Conservation (phyloP, 768 basidiomycete species). For the Pleurotus giganteus region DNA sequence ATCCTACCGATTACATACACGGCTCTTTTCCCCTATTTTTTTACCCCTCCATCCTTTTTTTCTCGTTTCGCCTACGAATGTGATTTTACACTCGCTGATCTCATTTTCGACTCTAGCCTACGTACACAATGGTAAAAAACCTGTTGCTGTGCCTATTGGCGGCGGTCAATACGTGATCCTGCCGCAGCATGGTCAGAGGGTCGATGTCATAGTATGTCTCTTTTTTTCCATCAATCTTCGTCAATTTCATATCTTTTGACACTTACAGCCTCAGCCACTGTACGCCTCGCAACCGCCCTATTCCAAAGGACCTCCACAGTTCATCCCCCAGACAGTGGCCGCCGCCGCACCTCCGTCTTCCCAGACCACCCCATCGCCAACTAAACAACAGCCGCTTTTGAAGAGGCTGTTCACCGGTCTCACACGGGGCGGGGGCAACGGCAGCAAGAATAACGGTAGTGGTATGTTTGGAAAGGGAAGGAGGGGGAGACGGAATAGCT, state of each 20-base stretch:
- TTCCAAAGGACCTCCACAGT: not conserved
- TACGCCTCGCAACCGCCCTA: not conserved
- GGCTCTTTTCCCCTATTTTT: not conserved
- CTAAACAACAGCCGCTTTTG: constrained; percentile 6
- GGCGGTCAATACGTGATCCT: constrained; percentile 5
- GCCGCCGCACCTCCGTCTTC: not conserved
- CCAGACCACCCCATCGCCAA: not conserved
- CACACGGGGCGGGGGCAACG: constrained; percentile 5
- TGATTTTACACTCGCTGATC: constrained; percentile 1
- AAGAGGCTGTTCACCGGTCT: constrained; percentile 8
- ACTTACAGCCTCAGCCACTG: not conserved
- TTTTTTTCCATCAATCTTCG: not conserved
- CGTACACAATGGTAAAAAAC: not conserved
- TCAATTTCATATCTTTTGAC: not conserved
- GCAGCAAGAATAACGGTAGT: not conserved
- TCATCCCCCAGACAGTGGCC: not conserved
- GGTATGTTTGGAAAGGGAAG: constrained; percentile 9
- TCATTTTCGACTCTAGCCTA: not conserved
- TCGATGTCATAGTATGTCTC: not conserved
- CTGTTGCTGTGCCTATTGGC: not conserved
- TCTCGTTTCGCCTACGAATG: not conserved
- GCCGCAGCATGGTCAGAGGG: not conserved
- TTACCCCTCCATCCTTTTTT: not conserved
- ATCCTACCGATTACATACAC: not conserved
- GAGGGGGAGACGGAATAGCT: constrained; percentile 6